These are phyloP conservation scores for Talaromyces sp. DNA, from an alignment of 2,329 filamentous ascomycete species.

Conservation along the genomic window DNA sequence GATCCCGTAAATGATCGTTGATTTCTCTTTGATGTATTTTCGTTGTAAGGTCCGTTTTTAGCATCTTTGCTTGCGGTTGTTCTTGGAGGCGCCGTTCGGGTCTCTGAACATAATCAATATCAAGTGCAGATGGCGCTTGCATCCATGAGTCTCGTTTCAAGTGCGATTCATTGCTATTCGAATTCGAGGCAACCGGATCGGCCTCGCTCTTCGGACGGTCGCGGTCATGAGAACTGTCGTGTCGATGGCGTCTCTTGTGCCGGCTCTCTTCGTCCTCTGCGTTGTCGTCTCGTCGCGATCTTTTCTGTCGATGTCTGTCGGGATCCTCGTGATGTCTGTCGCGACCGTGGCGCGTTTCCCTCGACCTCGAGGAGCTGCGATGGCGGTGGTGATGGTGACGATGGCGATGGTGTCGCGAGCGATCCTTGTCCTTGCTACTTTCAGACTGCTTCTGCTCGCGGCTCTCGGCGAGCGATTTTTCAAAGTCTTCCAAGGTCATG, in stretches of 20 bases:
- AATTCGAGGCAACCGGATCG: slow-evolving; percentile 33
- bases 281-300: slow-evolving; percentile 5
- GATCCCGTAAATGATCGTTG: slow-evolving; percentile 63
- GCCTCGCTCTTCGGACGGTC: slow-evolving; percentile 29
- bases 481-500: slow-evolving; percentile 68
- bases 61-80: slow-evolving; percentile 33
- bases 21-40: slow-evolving; percentile 76
- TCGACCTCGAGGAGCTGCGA: slow-evolving; percentile 30
- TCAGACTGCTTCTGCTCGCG: slow-evolving; percentile 30
- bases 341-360: slow-evolving; percentile 28
- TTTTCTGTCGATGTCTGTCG: slow-evolving; percentile 7
- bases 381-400: slow-evolving; percentile 38
- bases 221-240: slow-evolving; percentile 34
- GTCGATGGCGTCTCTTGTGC: slow-evolving; percentile 19
- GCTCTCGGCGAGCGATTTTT: slow-evolving; percentile 66
- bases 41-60: slow-evolving; percentile 58
- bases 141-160: slow-evolving; percentile 86
- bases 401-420: slow-evolving; percentile 28
- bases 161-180: slow-evolving; percentile 17
- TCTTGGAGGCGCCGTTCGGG: slow-evolving; percentile 54
- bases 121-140: slow-evolving; percentile 75
- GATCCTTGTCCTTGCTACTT: slow-evolving; percentile 24
- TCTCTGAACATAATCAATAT: slow-evolving; percentile 68
- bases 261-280: slow-evolving; percentile 41
- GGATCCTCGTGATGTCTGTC: slow-evolving; percentile 28